Percentiles rank a stretch among this genome's conserved stretches.
Evolutionary conservation across 1,284 basidiomycete species (phyloP).

Genomic region (Irpex sp.): DNA sequence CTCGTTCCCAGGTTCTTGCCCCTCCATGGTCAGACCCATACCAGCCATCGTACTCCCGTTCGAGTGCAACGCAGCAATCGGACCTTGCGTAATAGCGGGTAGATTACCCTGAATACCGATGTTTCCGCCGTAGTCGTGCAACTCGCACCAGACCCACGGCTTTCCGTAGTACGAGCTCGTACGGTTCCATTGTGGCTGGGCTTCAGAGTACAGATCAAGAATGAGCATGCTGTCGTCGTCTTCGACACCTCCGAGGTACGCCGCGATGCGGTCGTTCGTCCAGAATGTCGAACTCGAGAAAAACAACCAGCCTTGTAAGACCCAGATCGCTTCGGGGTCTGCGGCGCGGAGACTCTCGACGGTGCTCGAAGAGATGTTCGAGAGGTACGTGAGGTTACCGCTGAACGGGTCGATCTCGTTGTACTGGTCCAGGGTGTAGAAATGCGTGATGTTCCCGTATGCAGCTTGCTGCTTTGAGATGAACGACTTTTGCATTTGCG

Average conservation of each 20-base stretch:
- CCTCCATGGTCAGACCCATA: conserved; percentile 39
- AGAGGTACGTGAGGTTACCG: conserved; percentile 33
- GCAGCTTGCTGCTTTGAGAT: conserved; percentile 36
- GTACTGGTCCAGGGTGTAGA: conserved; percentile 45
- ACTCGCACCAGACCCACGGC: conserved; percentile 43
- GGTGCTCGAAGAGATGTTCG: conserved; percentile 30
- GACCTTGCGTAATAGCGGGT: conserved; percentile 29
- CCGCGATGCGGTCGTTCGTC: conserved; percentile 35
- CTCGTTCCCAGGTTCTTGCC: conserved; percentile 40
- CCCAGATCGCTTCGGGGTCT: conserved; percentile 38
- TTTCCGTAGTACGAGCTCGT: conserved; percentile 37
- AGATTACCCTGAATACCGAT: conserved; percentile 42
- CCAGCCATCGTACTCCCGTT: conserved; percentile 35
- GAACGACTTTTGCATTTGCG: conserved; percentile 35
- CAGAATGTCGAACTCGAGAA: conserved; percentile 33
- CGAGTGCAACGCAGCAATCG: conserved; percentile 28
- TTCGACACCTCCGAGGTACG: conserved; percentile 36
- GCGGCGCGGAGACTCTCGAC: conserved; percentile 34
- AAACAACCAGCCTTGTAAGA: conserved; percentile 46
- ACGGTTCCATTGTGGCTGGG: conserved; percentile 39
- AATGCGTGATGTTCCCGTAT: conserved; percentile 37
- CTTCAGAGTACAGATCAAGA: conserved; percentile 41
- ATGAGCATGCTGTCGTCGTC: conserved; percentile 37
- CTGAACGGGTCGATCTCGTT: conserved; percentile 40
- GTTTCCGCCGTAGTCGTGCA: conserved; percentile 41